Conservation (phyloP, 2,329 filamentous ascomycete genomes). For the Sporothrix curviconia region DNA sequence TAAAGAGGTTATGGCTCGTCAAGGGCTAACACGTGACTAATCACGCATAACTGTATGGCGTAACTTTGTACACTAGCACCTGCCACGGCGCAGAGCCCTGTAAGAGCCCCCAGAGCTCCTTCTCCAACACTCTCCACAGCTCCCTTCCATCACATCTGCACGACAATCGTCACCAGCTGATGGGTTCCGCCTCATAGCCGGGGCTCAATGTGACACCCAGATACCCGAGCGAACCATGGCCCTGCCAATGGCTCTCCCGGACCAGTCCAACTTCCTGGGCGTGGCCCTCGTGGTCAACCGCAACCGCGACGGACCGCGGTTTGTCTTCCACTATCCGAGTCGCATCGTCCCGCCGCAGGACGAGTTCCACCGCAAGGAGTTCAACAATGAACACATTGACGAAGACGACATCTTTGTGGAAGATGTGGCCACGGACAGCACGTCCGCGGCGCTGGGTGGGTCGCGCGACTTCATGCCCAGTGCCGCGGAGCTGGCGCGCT, state of each 20-base stretch:
- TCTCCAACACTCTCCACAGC: background rate
- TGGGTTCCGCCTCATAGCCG: too few species aligned
- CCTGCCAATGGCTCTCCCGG: slow-evolving; percentile 40
- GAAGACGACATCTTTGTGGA: slow-evolving; percentile 48
- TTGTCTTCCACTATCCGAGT: slow-evolving; percentile 87
- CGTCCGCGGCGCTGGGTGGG: slow-evolving; percentile 23
- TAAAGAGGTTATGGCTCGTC: too few species aligned
- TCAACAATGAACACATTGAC: slow-evolving; percentile 34
- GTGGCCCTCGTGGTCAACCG: slow-evolving; percentile 68
- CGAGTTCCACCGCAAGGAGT: slow-evolving; percentile 19
- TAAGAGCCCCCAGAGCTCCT: background rate
- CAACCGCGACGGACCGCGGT: slow-evolving; percentile 69
- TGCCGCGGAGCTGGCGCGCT: slow-evolving; percentile 36
- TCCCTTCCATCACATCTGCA: background rate
- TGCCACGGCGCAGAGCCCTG: too few species aligned
- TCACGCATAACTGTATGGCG: too few species aligned
- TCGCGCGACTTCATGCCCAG: slow-evolving; percentile 29
- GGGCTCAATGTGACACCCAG: too few species aligned
- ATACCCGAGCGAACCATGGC: too few species aligned
- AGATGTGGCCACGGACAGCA: slow-evolving; percentile 33
- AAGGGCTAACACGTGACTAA: too few species aligned
- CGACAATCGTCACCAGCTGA: background rate
- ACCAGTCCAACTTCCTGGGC: slow-evolving; percentile 54
- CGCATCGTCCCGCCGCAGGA: slow-evolving; percentile 37
- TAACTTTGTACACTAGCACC: too few species aligned